Evolutionary conservation across 2,329 filamentous ascomycete species (phyloP), one percentile per base, ranked within the genome.

Genomic region (Neurospora crassa): DNA sequence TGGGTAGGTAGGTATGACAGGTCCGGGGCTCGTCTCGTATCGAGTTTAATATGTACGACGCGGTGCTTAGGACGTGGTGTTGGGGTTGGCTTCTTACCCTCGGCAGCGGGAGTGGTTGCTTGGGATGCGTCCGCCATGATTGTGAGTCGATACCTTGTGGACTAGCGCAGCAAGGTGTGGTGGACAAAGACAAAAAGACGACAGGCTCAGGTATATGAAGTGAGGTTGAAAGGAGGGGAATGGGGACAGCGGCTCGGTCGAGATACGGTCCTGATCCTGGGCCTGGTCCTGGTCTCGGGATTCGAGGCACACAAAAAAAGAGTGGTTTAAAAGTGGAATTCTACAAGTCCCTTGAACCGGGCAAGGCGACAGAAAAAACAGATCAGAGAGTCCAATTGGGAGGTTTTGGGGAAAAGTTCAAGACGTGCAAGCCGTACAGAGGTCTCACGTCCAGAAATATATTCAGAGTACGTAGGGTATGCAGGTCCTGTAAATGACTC

Each of bases 291-390:
- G 53, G 53, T 63, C 53, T 63, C 29, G 53, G 53, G 29, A 63
- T 63, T 63, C 53, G 29, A 63, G 53, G 53, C 53, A 63, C 53
- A 63, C 53, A 63, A 63, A 63, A 59, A 63, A 63, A 63, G 53
- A 63, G 53, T 63, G 53, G 53, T 63, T 63, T 63, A 63, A 63
- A 63, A 63, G 53, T 63, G 53, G 53, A 63, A 63, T 63, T 63
- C 53, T 63, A 63, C 53, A 63, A n/a, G 53, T 63, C 24, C 29
- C 53, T 63, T 37, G 29, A 63, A 63, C 53, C 53, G 53, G 53
- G 53, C 16, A 63, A 34, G 53, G 29, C 53, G 53, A 63, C 53
- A 63, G 16, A 34, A 63, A 63, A 63, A 37, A 63, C 24, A 18
- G 37, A 34, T 63, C 53, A 63, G 53, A 16, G 47, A 63, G 53